A percentile compares a stretch with the other conserved stretches of the same genome.
Evolutionary conservation across 768 basidiomycete species (phyloP).

Genomic region (Agrocybe chaxingu): DNA sequence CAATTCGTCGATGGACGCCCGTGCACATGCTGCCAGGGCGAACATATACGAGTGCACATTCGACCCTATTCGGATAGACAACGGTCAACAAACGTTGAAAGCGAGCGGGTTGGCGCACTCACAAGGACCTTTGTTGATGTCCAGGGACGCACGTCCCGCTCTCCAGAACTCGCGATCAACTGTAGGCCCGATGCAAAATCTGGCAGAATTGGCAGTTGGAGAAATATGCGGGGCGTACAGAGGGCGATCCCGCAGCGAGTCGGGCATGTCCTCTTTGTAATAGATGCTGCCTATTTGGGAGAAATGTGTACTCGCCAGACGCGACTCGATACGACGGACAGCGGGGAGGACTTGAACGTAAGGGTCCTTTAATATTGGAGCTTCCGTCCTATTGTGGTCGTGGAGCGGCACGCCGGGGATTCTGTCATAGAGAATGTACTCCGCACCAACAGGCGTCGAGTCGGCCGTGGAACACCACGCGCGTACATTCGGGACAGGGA

Average conservation of each 20-base stretch:
- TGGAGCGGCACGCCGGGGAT: not conserved
- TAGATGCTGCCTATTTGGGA: constrained; percentile 10
- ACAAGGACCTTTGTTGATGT: constrained; percentile 10
- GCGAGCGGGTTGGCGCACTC: not conserved
- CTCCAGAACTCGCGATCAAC: constrained; percentile 7
- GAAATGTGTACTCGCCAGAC: constrained; percentile 1
- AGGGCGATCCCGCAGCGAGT: not conserved
- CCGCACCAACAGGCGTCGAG: constrained; percentile 16
- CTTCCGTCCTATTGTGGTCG: not conserved
- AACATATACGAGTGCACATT: constrained; percentile 1
- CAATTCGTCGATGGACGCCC: too few species aligned
- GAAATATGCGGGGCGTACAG: constrained; percentile 1
- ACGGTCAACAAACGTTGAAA: not conserved
- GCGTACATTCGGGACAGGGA: constrained; percentile 23
- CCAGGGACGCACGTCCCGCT: constrained; percentile 1
- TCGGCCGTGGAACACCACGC: constrained; percentile 15
- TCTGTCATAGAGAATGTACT: constrained; percentile 27
- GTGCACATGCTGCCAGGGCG: too few species aligned
- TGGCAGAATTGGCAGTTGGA: not conserved
- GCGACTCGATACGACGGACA: not conserved
- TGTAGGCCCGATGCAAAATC: constrained; percentile 10
- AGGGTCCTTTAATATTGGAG: not conserved
- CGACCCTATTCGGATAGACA: not conserved
- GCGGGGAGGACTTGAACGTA: not conserved
- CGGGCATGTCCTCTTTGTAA: constrained; percentile 6